Percentiles rank a stretch among this genome's conserved stretches.
Evolutionary conservation across 805 yeast genomes (phyloP).

Genomic region (Candida coquimbonensis): DNA sequence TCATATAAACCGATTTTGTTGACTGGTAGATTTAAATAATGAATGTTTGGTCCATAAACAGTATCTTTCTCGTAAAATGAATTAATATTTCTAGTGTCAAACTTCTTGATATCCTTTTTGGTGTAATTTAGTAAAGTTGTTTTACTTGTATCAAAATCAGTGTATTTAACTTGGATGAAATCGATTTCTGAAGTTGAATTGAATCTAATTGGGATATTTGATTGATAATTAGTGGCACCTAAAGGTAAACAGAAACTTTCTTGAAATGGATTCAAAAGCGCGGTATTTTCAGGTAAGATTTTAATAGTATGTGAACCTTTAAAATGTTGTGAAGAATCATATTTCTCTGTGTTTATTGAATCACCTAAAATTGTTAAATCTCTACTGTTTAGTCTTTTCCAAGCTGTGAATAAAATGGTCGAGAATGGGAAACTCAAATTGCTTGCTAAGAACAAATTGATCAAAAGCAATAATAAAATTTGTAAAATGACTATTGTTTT

Average conservation of each 20-base stretch:
- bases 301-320: constrained; percentile 83
- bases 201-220: constrained; percentile 64
- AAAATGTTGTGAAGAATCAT: constrained; percentile 42
- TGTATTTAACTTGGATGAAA: constrained; percentile 55
- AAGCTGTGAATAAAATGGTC: constrained; percentile 31
- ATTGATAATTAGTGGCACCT: constrained; percentile 23
- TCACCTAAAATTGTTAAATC: constrained; percentile 51
- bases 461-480: constrained; percentile 37
- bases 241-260: constrained; percentile 55
- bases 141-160: constrained; percentile 46
- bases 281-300: constrained; percentile 87
- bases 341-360: constrained; percentile 27
- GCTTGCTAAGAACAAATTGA: constrained; percentile 50
- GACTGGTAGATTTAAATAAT: constrained; percentile 61
- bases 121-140: constrained; percentile 46
- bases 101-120: constrained; percentile 43
- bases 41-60: constrained; percentile 29
- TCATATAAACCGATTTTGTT: constrained; percentile 71
- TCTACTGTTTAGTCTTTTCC: constrained; percentile 35
- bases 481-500: constrained; percentile 47
- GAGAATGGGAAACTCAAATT: constrained; percentile 43
- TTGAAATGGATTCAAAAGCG: constrained; percentile 69
- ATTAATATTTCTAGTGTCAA: constrained; percentile 18
- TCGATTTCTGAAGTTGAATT: constrained; percentile 75
- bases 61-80: constrained; percentile 20